phyloP scores from a whole-genome alignment of 2,329 filamentous ascomycete species.

The Xylariales sp. region DNA sequence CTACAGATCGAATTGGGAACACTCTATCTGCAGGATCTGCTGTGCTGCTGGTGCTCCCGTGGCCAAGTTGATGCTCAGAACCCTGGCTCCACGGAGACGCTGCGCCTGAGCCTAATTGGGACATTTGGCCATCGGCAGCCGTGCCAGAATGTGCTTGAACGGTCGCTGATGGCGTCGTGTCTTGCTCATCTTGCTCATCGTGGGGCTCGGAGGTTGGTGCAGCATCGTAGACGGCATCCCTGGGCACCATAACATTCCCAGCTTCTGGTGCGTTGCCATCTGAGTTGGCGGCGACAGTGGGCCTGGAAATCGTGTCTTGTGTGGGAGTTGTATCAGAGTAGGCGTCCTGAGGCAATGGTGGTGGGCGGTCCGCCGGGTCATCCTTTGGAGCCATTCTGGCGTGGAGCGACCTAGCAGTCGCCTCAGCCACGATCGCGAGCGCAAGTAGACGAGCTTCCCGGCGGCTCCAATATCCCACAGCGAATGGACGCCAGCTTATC shows the following conservation, averaged over 20 bases:
- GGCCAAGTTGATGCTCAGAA: slow-evolving; percentile 35
- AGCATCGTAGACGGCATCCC: too few species aligned
- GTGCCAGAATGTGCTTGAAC: slow-evolving; percentile 4
- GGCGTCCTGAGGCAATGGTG: too few species aligned
- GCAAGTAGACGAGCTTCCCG: not conserved
- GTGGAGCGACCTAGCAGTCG: not conserved
- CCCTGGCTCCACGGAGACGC: slow-evolving; percentile 37
- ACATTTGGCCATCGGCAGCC: slow-evolving; percentile 4
- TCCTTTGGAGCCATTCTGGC: not conserved
- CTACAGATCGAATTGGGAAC: slow-evolving; percentile 76
- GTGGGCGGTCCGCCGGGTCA: not conserved
- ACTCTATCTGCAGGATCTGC: slow-evolving; percentile 54
- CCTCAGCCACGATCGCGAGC: not conserved
- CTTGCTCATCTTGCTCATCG: too few species aligned
- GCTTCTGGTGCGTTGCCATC: too few species aligned
- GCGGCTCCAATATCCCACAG: not conserved
- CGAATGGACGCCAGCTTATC: not conserved
- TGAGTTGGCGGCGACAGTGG: too few species aligned
- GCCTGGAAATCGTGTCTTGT: too few species aligned
- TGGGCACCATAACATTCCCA: too few species aligned
- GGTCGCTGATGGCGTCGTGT: slow-evolving; percentile 4
- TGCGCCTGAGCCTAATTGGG: slow-evolving; percentile 2
- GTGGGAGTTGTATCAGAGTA: too few species aligned
- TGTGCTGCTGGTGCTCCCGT: slow-evolving; percentile 22
- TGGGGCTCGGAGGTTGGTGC: too few species aligned